Conservation (phyloP, 331 rosid species). For the Quercus phellos region DNA sequence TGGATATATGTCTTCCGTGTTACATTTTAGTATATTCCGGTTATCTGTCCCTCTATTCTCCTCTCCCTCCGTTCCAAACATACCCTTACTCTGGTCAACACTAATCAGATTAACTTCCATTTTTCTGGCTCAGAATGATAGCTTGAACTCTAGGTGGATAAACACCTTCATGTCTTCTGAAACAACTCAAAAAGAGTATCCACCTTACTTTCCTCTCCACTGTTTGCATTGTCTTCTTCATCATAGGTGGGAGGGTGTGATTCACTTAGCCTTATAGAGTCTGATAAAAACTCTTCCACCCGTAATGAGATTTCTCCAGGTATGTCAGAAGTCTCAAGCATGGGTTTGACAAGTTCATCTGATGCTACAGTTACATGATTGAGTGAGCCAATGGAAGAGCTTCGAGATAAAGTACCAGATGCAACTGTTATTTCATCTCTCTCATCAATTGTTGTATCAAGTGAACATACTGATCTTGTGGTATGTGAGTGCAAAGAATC, state of each 20-base stretch:
- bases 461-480: slow-evolving; percentile 78
- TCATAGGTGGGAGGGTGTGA: slow-evolving; percentile 21
- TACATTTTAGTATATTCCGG: too few relatives aligned
- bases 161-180: slow-evolving; percentile 42
- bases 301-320: slow-evolving; percentile 25
- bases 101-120: neutral
- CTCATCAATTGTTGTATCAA: slow-evolving; percentile 64
- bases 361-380: slow-evolving; percentile 67
- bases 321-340: slow-evolving; percentile 20
- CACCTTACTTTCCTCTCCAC: slow-evolving; percentile 27
- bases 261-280: slow-evolving; percentile 20
- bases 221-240: slow-evolving; percentile 28
- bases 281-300: slow-evolving; percentile 39
- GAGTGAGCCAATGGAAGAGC: slow-evolving; percentile 62
- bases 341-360: slow-evolving; percentile 33
- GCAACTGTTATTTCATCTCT: slow-evolving; percentile 77
- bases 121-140: neutral
- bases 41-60: too few relatives aligned
- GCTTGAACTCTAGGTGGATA: neutral
- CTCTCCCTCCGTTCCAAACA: neutral
- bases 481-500: slow-evolving; percentile 54
- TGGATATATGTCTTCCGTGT: too few relatives aligned
- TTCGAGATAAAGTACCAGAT: slow-evolving; percentile 65
- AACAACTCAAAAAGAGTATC: slow-evolving; percentile 70
- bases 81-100: neutral